Evolutionary conservation across 352 stramenopile species (phyloP).

Genomic region (Phytophthora cactorum): DNA sequence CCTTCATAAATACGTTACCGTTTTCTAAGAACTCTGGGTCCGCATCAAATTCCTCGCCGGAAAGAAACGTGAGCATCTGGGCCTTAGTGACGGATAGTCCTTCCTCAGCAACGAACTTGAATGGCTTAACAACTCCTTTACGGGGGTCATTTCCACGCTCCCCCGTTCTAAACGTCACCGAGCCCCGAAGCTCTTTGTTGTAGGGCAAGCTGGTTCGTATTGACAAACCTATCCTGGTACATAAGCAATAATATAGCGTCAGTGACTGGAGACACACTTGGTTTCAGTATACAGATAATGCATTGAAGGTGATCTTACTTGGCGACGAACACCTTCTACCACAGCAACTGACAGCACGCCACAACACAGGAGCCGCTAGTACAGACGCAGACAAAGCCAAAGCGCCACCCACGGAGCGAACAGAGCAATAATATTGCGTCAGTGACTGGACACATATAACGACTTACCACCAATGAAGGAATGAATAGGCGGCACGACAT

Average conservation of each 20-base stretch:
- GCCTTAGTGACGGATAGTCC: background rate
- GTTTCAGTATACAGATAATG: no score
- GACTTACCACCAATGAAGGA: background rate
- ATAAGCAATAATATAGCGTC: no score
- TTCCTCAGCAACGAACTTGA: background rate
- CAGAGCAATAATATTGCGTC: background rate
- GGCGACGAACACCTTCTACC: no score
- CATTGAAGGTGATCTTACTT: no score
- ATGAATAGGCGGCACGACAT: no score
- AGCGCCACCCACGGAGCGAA: background rate
- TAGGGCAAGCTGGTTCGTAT: background rate
- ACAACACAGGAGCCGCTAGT: background rate
- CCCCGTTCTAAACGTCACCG: background rate
- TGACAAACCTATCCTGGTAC: background rate
- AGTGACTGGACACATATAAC: background rate
- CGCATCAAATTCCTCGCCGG: background rate
- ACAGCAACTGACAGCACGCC: background rate
- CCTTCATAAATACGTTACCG: conserved; percentile 5
- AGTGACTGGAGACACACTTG: no score
- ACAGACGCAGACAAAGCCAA: background rate
- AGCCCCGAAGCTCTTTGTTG: background rate
- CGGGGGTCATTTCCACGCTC: background rate
- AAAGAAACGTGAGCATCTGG: background rate
- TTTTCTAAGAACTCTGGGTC: background rate
- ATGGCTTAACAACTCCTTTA: background rate